A percentile compares a stretch with the other conserved stretches of the same genome.
phyloP scores from a whole-genome alignment of 2,329 filamentous ascomycete genomes.

The Colletotrichum incanum region DNA sequence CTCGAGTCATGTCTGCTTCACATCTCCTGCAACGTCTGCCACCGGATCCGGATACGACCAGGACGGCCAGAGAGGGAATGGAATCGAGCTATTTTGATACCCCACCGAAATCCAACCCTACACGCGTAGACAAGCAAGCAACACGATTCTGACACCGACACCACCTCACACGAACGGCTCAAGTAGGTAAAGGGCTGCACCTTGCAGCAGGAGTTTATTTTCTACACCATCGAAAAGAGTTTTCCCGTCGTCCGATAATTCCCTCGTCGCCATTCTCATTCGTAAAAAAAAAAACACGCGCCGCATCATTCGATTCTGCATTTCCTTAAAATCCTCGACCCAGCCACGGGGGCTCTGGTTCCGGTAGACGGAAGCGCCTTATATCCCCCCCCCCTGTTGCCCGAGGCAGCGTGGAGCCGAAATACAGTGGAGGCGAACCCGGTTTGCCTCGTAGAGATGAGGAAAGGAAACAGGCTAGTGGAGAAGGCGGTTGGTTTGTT shows the following conservation, averaged over 20 bases:
- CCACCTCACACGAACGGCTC: slow-evolving; percentile 25
- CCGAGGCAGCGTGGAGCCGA: slow-evolving; percentile 24
- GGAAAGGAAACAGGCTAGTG: slow-evolving; percentile 10
- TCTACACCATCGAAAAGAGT: slow-evolving; percentile 34
- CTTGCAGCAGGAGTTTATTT: slow-evolving; percentile 35
- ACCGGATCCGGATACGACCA: slow-evolving; percentile 38
- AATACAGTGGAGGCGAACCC: slow-evolving; percentile 10
- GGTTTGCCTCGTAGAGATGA: slow-evolving; percentile 27
- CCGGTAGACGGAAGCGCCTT: slow-evolving; percentile 34
- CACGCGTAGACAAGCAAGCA: slow-evolving; percentile 40
- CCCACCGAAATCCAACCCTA: slow-evolving; percentile 43
- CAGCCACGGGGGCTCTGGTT: slow-evolving; percentile 19
- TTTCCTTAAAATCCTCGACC: slow-evolving; percentile 38
- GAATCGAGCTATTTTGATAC: slow-evolving; percentile 45
- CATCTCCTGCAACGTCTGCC: slow-evolving; percentile 41
- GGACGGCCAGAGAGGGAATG: slow-evolving; percentile 41
- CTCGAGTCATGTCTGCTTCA: slow-evolving; percentile 44
- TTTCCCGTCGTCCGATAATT: slow-evolving; percentile 21
- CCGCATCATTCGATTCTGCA: slow-evolving; percentile 27
- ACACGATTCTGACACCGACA: slow-evolving; percentile 41
- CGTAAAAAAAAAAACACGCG: slow-evolving; percentile 24
- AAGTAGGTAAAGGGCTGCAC: slow-evolving; percentile 29
- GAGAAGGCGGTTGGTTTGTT: slow-evolving; percentile 22
- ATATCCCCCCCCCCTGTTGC: background rate
- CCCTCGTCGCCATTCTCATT: slow-evolving; percentile 21